A percentile compares a stretch with the other conserved stretches of the same genome.
These are phyloP conservation scores for Ganoderma leucocontextum DNA, from an alignment of 1,284 basidiomycete species.

Conservation along the genomic window DNA sequence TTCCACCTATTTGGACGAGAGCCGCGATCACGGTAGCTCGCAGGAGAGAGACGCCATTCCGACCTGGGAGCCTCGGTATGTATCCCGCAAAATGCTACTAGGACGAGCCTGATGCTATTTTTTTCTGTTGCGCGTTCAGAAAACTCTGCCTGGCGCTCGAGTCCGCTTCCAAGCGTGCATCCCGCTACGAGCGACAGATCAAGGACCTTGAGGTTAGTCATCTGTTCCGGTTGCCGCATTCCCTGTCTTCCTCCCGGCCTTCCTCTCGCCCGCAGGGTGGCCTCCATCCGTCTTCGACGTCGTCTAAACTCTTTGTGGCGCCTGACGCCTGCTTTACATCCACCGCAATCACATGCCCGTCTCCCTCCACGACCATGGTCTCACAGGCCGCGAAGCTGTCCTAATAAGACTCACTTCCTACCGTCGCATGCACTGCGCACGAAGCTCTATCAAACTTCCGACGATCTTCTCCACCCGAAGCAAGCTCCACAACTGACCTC, in stretches of 20 bases:
- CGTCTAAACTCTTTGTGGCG: constrained; percentile 8
- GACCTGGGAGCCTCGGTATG: constrained; percentile 32
- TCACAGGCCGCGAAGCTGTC: neutral
- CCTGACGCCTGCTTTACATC: constrained; percentile 14
- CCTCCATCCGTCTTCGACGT: constrained; percentile 17
- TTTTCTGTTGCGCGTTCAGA: constrained; percentile 1
- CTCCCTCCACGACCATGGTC: neutral
- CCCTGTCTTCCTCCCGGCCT: neutral
- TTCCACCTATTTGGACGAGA: constrained; percentile 16
- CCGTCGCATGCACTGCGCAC: neutral
- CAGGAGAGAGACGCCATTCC: constrained; percentile 27
- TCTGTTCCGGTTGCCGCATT: constrained; percentile 7
- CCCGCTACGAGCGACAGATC: constrained; percentile 68
- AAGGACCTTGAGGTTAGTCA: constrained; percentile 70
- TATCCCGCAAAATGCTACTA: neutral
- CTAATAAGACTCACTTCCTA: neutral
- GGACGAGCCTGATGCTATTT: neutral
- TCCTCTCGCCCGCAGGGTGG: neutral
- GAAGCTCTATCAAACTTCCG: constrained; percentile 1
- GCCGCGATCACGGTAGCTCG: constrained; percentile 24
- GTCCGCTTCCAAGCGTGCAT: constrained; percentile 57
- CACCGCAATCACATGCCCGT: constrained; percentile 26
- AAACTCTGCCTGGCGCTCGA: constrained; percentile 49
- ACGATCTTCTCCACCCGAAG: constrained; percentile 16
- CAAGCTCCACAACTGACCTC: constrained; percentile 21